Percentiles rank a stretch among this genome's conserved stretches.
Evolutionary conservation across 2,329 filamentous ascomycete species (phyloP).

Genomic region (Sarocladium strictum): DNA sequence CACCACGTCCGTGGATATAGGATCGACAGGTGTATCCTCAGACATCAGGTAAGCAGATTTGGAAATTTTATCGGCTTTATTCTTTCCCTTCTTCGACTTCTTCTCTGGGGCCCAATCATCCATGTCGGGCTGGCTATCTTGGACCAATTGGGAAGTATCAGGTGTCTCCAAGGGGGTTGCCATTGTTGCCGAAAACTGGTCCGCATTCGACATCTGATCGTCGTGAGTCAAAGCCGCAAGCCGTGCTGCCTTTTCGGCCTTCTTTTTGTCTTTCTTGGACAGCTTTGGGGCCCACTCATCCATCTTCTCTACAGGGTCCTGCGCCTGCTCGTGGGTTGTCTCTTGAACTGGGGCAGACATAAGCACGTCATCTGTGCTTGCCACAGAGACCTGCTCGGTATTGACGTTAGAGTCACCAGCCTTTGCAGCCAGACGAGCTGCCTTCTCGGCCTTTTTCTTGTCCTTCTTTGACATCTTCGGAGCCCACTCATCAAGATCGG

Average conservation of each 20-base stretch:
- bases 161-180: not conserved
- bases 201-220: not conserved
- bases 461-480: constrained; percentile 22
- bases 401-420: constrained; percentile 9
- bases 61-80: constrained; percentile 27
- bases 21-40: constrained; percentile 2
- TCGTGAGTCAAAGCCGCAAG: constrained; percentile 8
- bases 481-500: not conserved
- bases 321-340: not conserved
- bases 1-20: not conserved
- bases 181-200: not conserved
- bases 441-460: constrained; percentile 26
- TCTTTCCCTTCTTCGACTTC: constrained; percentile 27
- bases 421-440: constrained; percentile 15
- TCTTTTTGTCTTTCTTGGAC: constrained; percentile 9
- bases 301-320: not conserved
- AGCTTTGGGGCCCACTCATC: constrained; percentile 7
- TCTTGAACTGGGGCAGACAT: not conserved
- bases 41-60: constrained; percentile 12
- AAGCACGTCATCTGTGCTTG: not conserved
- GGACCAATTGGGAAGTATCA: constrained; percentile 7
- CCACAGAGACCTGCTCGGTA: not conserved
- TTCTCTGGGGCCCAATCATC: constrained; percentile 17
- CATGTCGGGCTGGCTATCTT: constrained; percentile 5
- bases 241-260: constrained; percentile 24